Conservation (phyloP, 1,139 yeast genomes). For the Scheffersomyces parashehatae region DNA sequence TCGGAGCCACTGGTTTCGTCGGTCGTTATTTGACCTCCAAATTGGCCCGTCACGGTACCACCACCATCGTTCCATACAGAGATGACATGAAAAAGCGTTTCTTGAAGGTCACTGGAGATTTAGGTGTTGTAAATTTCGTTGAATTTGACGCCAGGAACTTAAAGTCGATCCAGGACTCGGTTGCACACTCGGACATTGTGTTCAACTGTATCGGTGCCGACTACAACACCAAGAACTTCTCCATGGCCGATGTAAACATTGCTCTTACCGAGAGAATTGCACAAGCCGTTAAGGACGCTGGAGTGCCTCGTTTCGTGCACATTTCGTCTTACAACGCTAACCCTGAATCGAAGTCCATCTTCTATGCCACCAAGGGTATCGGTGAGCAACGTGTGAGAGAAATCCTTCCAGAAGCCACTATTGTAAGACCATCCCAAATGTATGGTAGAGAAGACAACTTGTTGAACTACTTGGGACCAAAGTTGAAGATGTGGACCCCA, state of each 20-base stretch:
- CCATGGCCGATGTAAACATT: conserved; percentile 81
- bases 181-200: conserved; percentile 81
- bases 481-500: conserved; percentile 61
- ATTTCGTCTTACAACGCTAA: conserved; percentile 82
- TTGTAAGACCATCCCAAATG: conserved; percentile 85
- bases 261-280: conserved; percentile 80
- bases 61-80: conserved; percentile 74
- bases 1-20: conserved; percentile 79
- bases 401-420: conserved; percentile 72
- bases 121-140: conserved; percentile 83
- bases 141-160: conserved; percentile 83
- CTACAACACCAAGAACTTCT: conserved; percentile 74
- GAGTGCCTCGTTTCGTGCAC: conserved; percentile 75
- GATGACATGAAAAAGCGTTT: conserved; percentile 80
- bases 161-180: conserved; percentile 74
- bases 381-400: conserved; percentile 75
- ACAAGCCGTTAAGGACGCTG: conserved; percentile 67
- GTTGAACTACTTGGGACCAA: conserved; percentile 61
- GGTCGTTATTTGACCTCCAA: conserved; percentile 75
- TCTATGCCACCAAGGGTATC: conserved; percentile 77
- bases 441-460: conserved; percentile 76
- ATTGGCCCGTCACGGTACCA: conserved; percentile 80
- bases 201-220: conserved; percentile 80
- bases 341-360: conserved; percentile 65
- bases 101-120: conserved; percentile 80